phyloP scores from a whole-genome alignment of 129 eudicot genomes.

The Scalesia atractyloides region DNA sequence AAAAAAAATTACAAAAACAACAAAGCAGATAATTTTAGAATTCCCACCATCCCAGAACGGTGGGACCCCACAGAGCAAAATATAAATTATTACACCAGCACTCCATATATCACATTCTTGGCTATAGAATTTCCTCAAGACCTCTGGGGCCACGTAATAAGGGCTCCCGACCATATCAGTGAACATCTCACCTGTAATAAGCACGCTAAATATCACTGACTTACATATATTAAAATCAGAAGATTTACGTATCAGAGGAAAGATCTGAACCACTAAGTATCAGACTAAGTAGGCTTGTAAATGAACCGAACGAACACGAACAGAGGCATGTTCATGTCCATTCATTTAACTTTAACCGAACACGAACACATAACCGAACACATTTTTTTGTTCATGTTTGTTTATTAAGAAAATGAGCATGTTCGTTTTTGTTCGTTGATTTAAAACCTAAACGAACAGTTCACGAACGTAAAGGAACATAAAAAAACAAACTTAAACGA shows the following conservation, averaged over 20 bases:
- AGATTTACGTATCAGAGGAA: not conserved
- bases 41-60: constrained; percentile 98
- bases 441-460: too few relatives aligned
- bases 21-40: constrained; percentile 14
- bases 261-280: constrained; percentile 10
- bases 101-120: constrained; percentile 99
- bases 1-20: not conserved
- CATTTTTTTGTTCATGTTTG: too few relatives aligned
- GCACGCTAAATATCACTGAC: constrained; percentile 14
- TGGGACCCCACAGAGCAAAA: constrained; percentile 88
- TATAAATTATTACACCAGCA: constrained; percentile 93
- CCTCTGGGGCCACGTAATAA: constrained; percentile 95
- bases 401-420: too few relatives aligned
- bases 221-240: constrained; percentile 6
- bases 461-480: too few relatives aligned
- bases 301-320: too few relatives aligned
- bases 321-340: too few relatives aligned
- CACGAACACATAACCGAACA: too few relatives aligned
- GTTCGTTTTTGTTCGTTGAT: too few relatives aligned
- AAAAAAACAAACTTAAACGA: too few relatives aligned
- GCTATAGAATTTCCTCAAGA: constrained; percentile 71
- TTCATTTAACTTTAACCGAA: too few relatives aligned
- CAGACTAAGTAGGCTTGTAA: not conserved
- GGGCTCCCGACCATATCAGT: constrained; percentile 97
- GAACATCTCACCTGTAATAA: constrained; percentile 73